A percentile compares a stretch with the other conserved stretches of the same genome.
phyloP scores from a whole-genome alignment of 768 basidiomycete species.

The Russula foetens region DNA sequence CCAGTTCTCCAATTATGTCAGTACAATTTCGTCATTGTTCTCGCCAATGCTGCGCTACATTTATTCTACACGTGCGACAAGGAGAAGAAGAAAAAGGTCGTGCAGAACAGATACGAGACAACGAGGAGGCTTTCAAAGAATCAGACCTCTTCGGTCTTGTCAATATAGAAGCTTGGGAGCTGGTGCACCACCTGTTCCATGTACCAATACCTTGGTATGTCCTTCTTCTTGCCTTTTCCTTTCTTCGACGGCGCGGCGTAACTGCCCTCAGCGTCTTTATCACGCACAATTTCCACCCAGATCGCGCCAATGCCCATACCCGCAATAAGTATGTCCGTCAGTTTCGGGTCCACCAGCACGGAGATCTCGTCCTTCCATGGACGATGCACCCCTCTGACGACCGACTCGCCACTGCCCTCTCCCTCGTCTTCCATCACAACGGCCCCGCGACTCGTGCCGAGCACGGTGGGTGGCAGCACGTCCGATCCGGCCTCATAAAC shows the following conservation, averaged over 20 bases:
- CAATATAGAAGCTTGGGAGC: conserved; percentile 46
- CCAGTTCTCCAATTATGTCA: no score
- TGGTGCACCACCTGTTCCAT: conserved; percentile 46
- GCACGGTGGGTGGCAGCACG: conserved; percentile 30
- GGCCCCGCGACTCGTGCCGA: conserved; percentile 31
- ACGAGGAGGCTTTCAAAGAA: background rate
- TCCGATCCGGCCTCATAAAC: conserved; percentile 28
- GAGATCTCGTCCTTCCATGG: conserved; percentile 51
- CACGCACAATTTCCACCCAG: conserved; percentile 58
- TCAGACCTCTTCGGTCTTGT: conserved; percentile 15
- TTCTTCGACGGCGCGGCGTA: conserved; percentile 19
- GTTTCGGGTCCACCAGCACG: conserved; percentile 41
- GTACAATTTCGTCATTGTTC: no score
- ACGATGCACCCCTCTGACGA: conserved; percentile 30
- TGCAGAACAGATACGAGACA: no score
- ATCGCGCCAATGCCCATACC: conserved; percentile 59
- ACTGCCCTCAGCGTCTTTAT: background rate
- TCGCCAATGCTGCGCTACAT: background rate
- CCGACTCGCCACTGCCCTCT: background rate
- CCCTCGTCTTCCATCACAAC: conserved; percentile 23
- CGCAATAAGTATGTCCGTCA: conserved; percentile 31
- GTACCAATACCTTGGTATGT: conserved; percentile 44
- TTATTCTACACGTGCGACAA: background rate
- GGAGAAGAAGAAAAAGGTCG: no score
- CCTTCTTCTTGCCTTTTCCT: conserved; percentile 24